phyloP scores from a whole-genome alignment of 148 eudicot genomes.

The Tetragonia tetragonoides region DNA sequence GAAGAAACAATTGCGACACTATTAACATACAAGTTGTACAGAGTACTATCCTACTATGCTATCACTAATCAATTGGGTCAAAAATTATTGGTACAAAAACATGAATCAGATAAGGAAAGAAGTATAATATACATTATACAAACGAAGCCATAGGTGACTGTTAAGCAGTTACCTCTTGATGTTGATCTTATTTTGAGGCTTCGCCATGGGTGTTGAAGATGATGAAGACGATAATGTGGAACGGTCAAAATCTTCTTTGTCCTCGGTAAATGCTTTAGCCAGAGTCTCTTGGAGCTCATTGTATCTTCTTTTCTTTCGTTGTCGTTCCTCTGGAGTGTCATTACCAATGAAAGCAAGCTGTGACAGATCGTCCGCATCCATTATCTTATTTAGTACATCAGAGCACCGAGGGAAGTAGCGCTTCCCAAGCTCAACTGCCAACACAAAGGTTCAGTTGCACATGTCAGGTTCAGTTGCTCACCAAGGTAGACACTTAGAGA shows the following conservation, averaged over 20 bases:
- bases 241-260: slow-evolving; percentile 50
- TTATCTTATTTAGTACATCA: slow-evolving; percentile 59
- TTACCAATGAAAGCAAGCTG: slow-evolving; percentile 49
- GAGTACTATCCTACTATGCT: slow-evolving; percentile 1
- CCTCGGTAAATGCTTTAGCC: slow-evolving; percentile 60
- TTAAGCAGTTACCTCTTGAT: slow-evolving; percentile 30
- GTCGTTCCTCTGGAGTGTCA: slow-evolving; percentile 54
- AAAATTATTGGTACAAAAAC: slow-evolving; percentile 33
- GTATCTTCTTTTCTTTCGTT: slow-evolving; percentile 55
- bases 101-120: background rate
- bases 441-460: slow-evolving; percentile 5
- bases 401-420: slow-evolving; percentile 93
- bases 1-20: background rate
- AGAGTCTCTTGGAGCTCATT: slow-evolving; percentile 64
- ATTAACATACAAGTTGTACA: slow-evolving; percentile 9
- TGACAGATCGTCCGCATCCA: slow-evolving; percentile 64
- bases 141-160: background rate
- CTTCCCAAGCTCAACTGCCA: slow-evolving; percentile 82
- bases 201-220: slow-evolving; percentile 46
- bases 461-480: no score
- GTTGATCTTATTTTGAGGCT: slow-evolving; percentile 30
- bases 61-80: slow-evolving; percentile 8
- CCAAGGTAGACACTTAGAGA: background rate
- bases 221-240: slow-evolving; percentile 53
- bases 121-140: slow-evolving; percentile 16